Evolutionary conservation across 768 basidiomycete species (phyloP).

Genomic region (Tylopilus balloui): DNA sequence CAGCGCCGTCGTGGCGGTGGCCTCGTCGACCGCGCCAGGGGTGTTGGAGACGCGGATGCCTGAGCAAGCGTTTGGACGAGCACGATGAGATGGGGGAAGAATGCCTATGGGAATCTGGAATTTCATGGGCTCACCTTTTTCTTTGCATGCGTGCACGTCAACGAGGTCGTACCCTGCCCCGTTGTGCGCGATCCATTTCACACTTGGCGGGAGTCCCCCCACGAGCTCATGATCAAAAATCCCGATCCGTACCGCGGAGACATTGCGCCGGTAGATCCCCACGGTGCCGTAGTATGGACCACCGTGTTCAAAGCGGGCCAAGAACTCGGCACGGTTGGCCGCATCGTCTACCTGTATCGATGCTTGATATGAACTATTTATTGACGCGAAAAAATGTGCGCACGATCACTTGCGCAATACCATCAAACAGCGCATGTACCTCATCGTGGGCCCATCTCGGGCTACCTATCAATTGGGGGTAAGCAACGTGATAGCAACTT

Average conservation of each 20-base stretch:
- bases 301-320: conserved; percentile 37
- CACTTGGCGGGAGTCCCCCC: conserved; percentile 51
- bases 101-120: background rate
- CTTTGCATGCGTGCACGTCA: conserved; percentile 68
- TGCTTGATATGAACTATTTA: background rate
- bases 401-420: conserved; percentile 73
- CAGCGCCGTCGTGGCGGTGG: conserved; percentile 83
- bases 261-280: conserved; percentile 50
- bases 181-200: conserved; percentile 85
- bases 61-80: conserved; percentile 14
- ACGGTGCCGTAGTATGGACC: conserved; percentile 47
- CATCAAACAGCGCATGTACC: conserved; percentile 52
- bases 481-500: background rate
- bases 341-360: conserved; percentile 34
- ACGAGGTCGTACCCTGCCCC: conserved; percentile 87
- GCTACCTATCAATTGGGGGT: conserved; percentile 37
- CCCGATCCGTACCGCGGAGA: conserved; percentile 41
- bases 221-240: conserved; percentile 51
- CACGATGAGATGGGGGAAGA: no score
- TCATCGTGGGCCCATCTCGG: conserved; percentile 79
- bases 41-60: conserved; percentile 79
- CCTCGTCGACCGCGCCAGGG: conserved; percentile 86
- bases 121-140: conserved; percentile 58
- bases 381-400: conserved; percentile 20
- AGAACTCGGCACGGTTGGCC: conserved; percentile 42